Evolutionary conservation across 352 stramenopile genomes (phyloP).

Genomic region (Phytophthora tentaculata): DNA sequence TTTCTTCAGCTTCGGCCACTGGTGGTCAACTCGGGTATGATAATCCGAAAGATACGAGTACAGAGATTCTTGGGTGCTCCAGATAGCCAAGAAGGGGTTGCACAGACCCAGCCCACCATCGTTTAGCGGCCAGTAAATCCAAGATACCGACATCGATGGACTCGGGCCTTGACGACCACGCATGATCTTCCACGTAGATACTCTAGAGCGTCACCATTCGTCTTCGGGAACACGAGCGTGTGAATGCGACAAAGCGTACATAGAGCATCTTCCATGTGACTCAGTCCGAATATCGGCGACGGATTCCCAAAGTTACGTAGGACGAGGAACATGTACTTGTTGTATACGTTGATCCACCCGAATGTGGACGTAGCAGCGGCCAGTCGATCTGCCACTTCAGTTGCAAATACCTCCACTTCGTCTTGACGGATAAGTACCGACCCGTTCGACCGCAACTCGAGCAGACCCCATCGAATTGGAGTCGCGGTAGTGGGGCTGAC

Average conservation of each 20-base stretch:
- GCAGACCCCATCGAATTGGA: slow-evolving; percentile 51
- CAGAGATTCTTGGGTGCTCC: slow-evolving; percentile 35
- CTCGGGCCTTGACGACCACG: slow-evolving; percentile 9
- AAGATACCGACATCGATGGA: slow-evolving; percentile 37
- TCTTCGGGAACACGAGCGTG: slow-evolving; percentile 38
- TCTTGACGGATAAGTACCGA: slow-evolving; percentile 42
- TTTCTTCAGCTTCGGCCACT: slow-evolving; percentile 44
- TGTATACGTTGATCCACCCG: slow-evolving; percentile 58
- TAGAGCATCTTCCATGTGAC: slow-evolving; percentile 32
- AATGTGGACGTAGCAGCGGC: slow-evolving; percentile 37
- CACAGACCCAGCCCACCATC: slow-evolving; percentile 50
- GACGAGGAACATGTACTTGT: slow-evolving; percentile 70
- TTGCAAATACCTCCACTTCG: slow-evolving; percentile 44
- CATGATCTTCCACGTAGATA: slow-evolving; percentile 34
- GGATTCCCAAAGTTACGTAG: slow-evolving; percentile 52
- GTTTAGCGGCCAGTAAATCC: slow-evolving; percentile 49
- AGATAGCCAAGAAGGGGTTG: slow-evolving; percentile 52
- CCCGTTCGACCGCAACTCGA: slow-evolving; percentile 49
- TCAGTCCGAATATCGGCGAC: slow-evolving; percentile 40
- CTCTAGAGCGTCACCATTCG: slow-evolving; percentile 41
- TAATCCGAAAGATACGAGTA: slow-evolving; percentile 31
- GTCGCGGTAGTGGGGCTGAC: slow-evolving; percentile 34
- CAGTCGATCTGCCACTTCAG: slow-evolving; percentile 48
- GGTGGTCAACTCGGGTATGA: slow-evolving; percentile 26
- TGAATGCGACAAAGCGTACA: slow-evolving; percentile 47